These are phyloP conservation scores for Yamadazyma blattariae DNA, from an alignment of 1,139 yeast genomes.

Conservation along the genomic window DNA sequence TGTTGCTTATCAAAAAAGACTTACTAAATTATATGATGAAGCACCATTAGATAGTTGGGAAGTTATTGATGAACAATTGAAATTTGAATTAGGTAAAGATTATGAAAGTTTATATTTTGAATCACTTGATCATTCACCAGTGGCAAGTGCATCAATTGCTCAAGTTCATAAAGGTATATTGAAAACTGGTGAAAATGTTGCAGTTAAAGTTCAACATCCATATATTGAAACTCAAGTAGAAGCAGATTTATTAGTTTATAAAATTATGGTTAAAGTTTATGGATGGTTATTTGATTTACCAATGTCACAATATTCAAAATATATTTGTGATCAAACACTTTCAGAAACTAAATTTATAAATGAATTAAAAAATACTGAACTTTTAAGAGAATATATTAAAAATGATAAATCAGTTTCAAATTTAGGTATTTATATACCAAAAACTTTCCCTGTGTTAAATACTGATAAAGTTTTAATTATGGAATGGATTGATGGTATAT, in stretches of 20 bases:
- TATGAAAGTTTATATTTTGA: slow-evolving; percentile 46
- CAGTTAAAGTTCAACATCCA: slow-evolving; percentile 67
- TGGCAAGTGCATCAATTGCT: slow-evolving; percentile 74
- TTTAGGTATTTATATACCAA: slow-evolving; percentile 46
- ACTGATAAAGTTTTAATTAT: slow-evolving; percentile 54
- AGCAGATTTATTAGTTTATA: slow-evolving; percentile 60
- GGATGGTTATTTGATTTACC: slow-evolving; percentile 65
- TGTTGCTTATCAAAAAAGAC: slow-evolving; percentile 52
- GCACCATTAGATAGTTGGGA: slow-evolving; percentile 72
- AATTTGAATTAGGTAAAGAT: slow-evolving; percentile 41
- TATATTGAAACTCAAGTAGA: slow-evolving; percentile 55
- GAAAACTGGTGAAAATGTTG: slow-evolving; percentile 52
- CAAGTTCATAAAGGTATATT: slow-evolving; percentile 64
- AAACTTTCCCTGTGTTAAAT: slow-evolving; percentile 42
- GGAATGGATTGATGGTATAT: slow-evolving; percentile 77
- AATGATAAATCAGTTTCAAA: slow-evolving; percentile 21
- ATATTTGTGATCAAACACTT: slow-evolving; percentile 54
- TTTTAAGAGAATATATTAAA: slow-evolving; percentile 18
- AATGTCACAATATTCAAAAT: slow-evolving; percentile 52
- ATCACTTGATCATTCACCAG: slow-evolving; percentile 48
- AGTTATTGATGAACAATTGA: slow-evolving; percentile 44
- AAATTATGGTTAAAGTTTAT: slow-evolving; percentile 49
- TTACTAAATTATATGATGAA: slow-evolving; percentile 58
- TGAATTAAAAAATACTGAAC: slow-evolving; percentile 53
- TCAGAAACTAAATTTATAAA: slow-evolving; percentile 61